These are phyloP conservation scores for Cytospora piceicola DNA, from an alignment of 2,329 filamentous ascomycete species.

Conservation along the genomic window DNA sequence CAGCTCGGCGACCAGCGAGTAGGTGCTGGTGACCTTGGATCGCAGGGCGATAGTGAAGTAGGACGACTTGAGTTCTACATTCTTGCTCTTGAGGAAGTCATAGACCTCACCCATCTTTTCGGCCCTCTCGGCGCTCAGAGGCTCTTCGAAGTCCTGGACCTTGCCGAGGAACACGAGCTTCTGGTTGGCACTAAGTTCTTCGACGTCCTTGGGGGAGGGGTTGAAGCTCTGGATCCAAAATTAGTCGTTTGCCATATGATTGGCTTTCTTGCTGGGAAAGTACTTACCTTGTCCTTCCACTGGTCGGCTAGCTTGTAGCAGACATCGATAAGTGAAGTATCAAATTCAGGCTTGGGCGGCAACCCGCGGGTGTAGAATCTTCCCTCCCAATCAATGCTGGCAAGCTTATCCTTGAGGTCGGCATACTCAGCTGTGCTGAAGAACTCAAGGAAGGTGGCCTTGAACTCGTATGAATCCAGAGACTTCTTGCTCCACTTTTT, in stretches of 20 bases:
- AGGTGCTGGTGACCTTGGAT: slow-evolving; percentile 70
- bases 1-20: slow-evolving; percentile 72
- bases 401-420: slow-evolving; percentile 65
- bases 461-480: slow-evolving; percentile 93
- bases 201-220: slow-evolving; percentile 70
- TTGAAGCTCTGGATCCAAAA: slow-evolving; percentile 53
- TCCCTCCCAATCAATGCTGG: slow-evolving; percentile 82
- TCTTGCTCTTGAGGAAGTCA: slow-evolving; percentile 72
- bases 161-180: slow-evolving; percentile 87
- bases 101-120: slow-evolving; percentile 77
- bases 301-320: slow-evolving; percentile 82
- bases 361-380: slow-evolving; percentile 89
- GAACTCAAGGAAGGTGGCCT: slow-evolving; percentile 82
- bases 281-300: slow-evolving; percentile 67
- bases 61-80: slow-evolving; percentile 82
- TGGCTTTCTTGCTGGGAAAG: slow-evolving; percentile 35
- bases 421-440: slow-evolving; percentile 70
- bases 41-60: slow-evolving; percentile 81
- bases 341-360: slow-evolving; percentile 88
- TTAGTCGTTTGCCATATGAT: neutral
- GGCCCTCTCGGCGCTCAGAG: slow-evolving; percentile 67
- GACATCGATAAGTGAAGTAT: slow-evolving; percentile 82
- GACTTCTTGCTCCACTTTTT: slow-evolving; percentile 82
- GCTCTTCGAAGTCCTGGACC: slow-evolving; percentile 68
- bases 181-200: slow-evolving; percentile 81